Base-by-base conservation (phyloP, 495 filamentous ascomycete species). In the Neurospora sp. region DNA sequence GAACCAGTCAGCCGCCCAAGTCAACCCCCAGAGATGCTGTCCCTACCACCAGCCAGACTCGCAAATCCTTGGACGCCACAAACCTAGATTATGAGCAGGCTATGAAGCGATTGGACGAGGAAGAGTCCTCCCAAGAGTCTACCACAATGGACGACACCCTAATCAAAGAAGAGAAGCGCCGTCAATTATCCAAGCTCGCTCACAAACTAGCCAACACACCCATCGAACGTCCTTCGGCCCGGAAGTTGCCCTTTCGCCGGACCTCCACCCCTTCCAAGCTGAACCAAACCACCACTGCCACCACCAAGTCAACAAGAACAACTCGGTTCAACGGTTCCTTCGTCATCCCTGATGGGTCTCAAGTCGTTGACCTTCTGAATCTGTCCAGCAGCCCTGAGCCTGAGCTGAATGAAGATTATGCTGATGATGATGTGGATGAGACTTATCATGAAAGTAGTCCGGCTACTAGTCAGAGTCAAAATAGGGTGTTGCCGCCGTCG, bases 381-480 rank as follows among this genome's bases (percentile, higher is more conserved):
- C 37, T 83, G 38, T 78, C 80, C 1, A 83, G 77, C 71, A 78
- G 84, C 73, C 79, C 81, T 0, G 83, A 85, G 72, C 77, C 83
- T 2, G 79, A 73, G 38, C 73, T 79, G 18, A 75, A 71, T 9
- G 84, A 86, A 41, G 39, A 84, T 66, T 84, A 85, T 71, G 82
- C 83, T 5, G 84, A 85, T 5, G 83, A 85, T 8, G 79, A 78
- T n/a, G 75, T 82, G 39, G 84, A 84, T 69, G 79, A 77, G 37
- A 84, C 79, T 0, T 84, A 84, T 71, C 44, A 75, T 40, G 76
- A 79, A 10, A 27, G 20, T 23, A 59, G 31, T 35, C 73, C 9
- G 23, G 46, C 59, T 14, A 72, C 37, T 16, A 72, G n/a, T 48
- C 40, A 23, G 59, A 72, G 20, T 66, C 72, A 40, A 11, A n/a